Evolutionary conservation across 345 rosid species (phyloP).

Genomic region (Cochlearia excelsa): DNA sequence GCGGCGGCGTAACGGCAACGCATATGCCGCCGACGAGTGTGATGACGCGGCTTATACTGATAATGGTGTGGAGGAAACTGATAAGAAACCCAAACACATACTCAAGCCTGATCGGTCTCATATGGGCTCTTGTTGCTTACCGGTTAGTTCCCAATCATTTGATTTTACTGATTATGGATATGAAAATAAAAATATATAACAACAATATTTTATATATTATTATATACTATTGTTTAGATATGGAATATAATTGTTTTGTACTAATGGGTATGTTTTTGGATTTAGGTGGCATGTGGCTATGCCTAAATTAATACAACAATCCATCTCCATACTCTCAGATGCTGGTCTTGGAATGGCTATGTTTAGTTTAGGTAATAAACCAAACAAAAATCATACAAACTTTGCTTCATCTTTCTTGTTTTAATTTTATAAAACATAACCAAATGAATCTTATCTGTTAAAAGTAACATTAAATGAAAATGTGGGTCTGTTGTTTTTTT

Average conservation of each 20-base stretch:
- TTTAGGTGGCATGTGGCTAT: constrained; percentile 87
- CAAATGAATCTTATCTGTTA: constrained; percentile 17
- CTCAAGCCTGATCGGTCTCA: constrained; percentile 85
- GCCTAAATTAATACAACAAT: constrained; percentile 73
- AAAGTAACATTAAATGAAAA: constrained; percentile 24
- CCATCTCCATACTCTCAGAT: constrained; percentile 92
- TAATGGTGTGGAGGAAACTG: constrained; percentile 98
- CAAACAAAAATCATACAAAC: neutral
- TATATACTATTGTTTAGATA: neutral
- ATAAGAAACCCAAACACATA: constrained; percentile 95
- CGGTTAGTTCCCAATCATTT: constrained; percentile 43
- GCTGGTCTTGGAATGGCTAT: constrained; percentile 99
- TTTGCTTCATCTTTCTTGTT: neutral
- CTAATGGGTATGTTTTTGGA: constrained; percentile 22
- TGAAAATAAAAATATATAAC: neutral
- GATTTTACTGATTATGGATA: constrained; percentile 1
- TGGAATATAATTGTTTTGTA: neutral
- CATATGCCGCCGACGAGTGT: constrained; percentile 94
- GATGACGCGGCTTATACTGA: constrained; percentile 85
- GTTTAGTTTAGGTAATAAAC: constrained; percentile 82
- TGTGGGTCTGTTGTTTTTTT: constrained; percentile 13
- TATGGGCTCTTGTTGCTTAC: constrained; percentile 85
- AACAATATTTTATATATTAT: neutral
- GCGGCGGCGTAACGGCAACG: constrained; percentile 32
- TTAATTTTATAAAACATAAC: neutral